phyloP scores from a whole-genome alignment of 2,329 filamentous ascomycete species.

The Pleomassaria siparia region DNA sequence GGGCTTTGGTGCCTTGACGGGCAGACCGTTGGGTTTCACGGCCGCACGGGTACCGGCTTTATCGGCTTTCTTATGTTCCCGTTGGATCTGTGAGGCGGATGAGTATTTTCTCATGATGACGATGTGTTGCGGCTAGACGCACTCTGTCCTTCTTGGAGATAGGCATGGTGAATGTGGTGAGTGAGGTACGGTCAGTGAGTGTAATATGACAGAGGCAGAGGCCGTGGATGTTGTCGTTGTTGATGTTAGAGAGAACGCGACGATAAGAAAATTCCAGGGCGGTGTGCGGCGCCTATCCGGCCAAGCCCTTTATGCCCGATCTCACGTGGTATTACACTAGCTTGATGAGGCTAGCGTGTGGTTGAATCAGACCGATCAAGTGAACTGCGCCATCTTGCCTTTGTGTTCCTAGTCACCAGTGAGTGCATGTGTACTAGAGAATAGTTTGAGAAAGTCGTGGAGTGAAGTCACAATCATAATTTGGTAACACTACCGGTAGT shows the following conservation, averaged over 20 bases:
- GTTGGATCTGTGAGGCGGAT: slow-evolving; percentile 45
- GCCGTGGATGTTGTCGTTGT: neutral
- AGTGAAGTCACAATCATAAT: too few relatives aligned
- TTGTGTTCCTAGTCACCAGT: too few relatives aligned
- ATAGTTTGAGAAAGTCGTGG: too few relatives aligned
- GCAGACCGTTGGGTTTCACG: slow-evolving; percentile 58
- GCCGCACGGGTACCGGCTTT: slow-evolving; percentile 56
- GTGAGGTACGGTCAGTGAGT: neutral
- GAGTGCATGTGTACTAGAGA: too few relatives aligned
- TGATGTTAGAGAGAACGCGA: neutral
- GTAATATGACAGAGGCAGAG: too few relatives aligned
- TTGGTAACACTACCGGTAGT: too few relatives aligned
- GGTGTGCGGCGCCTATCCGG: neutral
- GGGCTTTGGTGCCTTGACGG: slow-evolving; percentile 57
- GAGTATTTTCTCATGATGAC: slow-evolving; percentile 4
- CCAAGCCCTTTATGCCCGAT: neutral
- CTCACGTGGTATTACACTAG: too few relatives aligned
- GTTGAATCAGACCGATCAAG: too few relatives aligned
- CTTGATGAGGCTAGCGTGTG: too few relatives aligned
- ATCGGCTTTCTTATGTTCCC: slow-evolving; percentile 58
- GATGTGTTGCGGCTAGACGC: slow-evolving; percentile 7
- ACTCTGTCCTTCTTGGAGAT: slow-evolving; percentile 54
- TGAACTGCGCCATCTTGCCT: too few relatives aligned
- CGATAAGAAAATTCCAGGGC: slow-evolving; percentile 1
- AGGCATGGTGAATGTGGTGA: slow-evolving; percentile 47